Conservation (phyloP, 2,329 filamentous ascomycete species). For the Epichloe hybrida region DNA sequence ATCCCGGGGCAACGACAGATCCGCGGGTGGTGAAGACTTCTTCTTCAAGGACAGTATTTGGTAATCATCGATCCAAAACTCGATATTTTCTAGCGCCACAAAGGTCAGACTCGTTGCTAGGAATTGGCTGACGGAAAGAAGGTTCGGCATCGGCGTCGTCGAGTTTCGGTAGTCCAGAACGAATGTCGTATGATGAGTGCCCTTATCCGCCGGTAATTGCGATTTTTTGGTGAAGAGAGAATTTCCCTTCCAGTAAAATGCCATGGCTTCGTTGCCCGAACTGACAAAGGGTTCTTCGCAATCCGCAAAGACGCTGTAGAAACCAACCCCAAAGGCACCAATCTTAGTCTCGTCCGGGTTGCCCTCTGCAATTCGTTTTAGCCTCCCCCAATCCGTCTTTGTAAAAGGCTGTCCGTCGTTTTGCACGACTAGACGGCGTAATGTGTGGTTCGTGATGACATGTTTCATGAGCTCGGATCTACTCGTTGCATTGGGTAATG, state of each 20-base stretch:
- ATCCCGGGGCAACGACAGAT: slow-evolving; percentile 61
- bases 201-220: slow-evolving; percentile 53
- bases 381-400: slow-evolving; percentile 77
- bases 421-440: slow-evolving; percentile 76
- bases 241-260: slow-evolving; percentile 99
- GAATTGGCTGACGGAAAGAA: slow-evolving; percentile 82
- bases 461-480: slow-evolving; percentile 68
- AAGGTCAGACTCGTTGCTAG: slow-evolving; percentile 92
- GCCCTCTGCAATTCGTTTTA: slow-evolving; percentile 97
- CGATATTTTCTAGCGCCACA: slow-evolving; percentile 74
- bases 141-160: slow-evolving; percentile 72
- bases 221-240: slow-evolving; percentile 88
- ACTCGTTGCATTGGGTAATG: slow-evolving; percentile 51
- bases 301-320: slow-evolving; percentile 97
- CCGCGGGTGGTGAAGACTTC: slow-evolving; percentile 66
- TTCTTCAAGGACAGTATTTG: slow-evolving; percentile 68
- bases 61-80: slow-evolving; percentile 83
- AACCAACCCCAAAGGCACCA: slow-evolving; percentile 93
- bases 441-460: slow-evolving; percentile 68
- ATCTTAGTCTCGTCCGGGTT: slow-evolving; percentile 99
- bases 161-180: slow-evolving; percentile 86
- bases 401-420: slow-evolving; percentile 86
- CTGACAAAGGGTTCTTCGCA: slow-evolving; percentile 96
- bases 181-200: slow-evolving; percentile 69
- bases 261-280: slow-evolving; percentile 86